Evolutionary conservation across 2,329 filamentous ascomycete species (phyloP).

Genomic region (Beauveria brongniartii): DNA sequence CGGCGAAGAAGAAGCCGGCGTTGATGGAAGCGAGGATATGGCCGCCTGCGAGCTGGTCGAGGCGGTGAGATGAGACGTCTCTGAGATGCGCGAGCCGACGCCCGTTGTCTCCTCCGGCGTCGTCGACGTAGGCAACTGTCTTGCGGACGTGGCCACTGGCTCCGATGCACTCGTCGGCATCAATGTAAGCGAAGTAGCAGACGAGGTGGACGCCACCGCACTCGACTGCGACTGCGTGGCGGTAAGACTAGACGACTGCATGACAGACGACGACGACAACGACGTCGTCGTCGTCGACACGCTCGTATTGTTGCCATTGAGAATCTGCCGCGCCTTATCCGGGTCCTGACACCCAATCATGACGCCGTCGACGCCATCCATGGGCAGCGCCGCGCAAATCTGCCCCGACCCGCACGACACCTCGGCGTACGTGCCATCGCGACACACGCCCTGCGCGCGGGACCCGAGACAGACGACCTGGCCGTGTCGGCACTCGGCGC

Average conservation of each 20-base stretch:
- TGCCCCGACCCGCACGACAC: slow-evolving; percentile 26
- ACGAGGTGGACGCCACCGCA: not conserved
- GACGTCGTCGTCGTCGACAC: not conserved
- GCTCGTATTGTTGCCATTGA: slow-evolving; percentile 23
- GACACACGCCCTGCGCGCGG: slow-evolving; percentile 26
- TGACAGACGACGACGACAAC: not conserved
- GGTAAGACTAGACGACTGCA: not conserved
- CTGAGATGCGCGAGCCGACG: not conserved
- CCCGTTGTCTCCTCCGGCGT: not conserved
- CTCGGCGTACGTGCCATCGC: slow-evolving; percentile 34
- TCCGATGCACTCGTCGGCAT: not conserved
- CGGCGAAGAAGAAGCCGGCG: not conserved
- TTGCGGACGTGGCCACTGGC: not conserved
- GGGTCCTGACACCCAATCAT: slow-evolving; percentile 39
- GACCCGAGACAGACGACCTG: slow-evolving; percentile 22
- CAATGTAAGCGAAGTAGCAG: too few species aligned
- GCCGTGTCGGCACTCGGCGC: slow-evolving; percentile 31
- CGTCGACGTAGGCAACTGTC: not conserved
- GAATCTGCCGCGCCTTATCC: slow-evolving; percentile 31
- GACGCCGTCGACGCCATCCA: slow-evolving; percentile 39
- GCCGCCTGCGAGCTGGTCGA: not conserved
- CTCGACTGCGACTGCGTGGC: not conserved
- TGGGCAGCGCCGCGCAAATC: slow-evolving; percentile 47
- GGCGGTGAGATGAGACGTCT: not conserved
- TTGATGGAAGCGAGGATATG: not conserved